Evolutionary conservation across 805 yeast species (phyloP).

Genomic region (Sugiyamaella americana): DNA sequence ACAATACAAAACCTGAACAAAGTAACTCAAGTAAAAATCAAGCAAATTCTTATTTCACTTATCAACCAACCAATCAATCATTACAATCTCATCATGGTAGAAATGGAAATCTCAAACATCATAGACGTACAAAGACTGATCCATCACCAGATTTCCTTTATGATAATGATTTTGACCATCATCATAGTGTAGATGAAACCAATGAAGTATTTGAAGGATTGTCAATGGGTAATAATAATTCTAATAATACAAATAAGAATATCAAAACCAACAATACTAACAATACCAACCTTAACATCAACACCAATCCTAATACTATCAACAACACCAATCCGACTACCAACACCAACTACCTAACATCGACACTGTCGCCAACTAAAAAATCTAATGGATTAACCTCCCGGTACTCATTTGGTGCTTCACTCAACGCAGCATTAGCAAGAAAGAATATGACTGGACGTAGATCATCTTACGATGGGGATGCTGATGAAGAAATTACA

Average conservation of each 20-base stretch:
- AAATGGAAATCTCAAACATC: conserved; percentile 3
- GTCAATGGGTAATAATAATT: neutral
- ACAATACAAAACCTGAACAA: neutral
- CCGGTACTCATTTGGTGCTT: conserved; percentile 20
- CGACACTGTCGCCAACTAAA: conserved; percentile 12
- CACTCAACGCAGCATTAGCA: conserved; percentile 15
- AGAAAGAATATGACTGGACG: conserved; percentile 5
- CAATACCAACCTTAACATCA: neutral
- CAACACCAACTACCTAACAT: conserved; percentile 4
- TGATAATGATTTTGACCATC: conserved; percentile 12
- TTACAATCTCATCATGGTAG: neutral
- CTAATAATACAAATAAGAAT: neutral
- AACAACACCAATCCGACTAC: neutral
- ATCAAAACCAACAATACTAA: neutral
- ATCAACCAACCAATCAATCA: neutral
- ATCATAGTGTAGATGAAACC: conserved; percentile 3
- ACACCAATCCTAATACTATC: neutral
- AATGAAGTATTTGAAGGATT: conserved; percentile 5
- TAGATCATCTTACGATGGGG: conserved; percentile 2
- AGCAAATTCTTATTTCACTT: neutral
- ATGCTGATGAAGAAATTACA: conserved; percentile 5
- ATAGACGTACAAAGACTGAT: conserved; percentile 13
- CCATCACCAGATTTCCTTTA: conserved; percentile 8
- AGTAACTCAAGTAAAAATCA: neutral
- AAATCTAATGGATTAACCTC: conserved; percentile 17